phyloP scores from a whole-genome alignment of 2,329 filamentous ascomycete species.

The Shiraia sp. region DNA sequence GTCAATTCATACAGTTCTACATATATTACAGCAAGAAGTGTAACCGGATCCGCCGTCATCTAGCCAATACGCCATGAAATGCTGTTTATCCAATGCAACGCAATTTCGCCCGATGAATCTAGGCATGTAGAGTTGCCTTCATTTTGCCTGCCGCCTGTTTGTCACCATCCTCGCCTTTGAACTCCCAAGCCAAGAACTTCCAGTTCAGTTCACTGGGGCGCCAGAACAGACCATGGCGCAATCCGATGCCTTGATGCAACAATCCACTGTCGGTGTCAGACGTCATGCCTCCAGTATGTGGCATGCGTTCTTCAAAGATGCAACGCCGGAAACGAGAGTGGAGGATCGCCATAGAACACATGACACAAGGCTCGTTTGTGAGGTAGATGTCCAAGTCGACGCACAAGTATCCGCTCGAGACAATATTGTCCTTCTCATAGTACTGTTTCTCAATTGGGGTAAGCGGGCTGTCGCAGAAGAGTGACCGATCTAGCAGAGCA shows the following conservation, averaged over 20 bases:
- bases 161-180: slow-evolving; percentile 46
- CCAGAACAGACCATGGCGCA: slow-evolving; percentile 65
- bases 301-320: slow-evolving; percentile 79
- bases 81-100: slow-evolving; percentile 27
- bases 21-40: neutral
- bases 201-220: slow-evolving; percentile 76
- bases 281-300: slow-evolving; percentile 78
- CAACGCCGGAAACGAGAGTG: slow-evolving; percentile 90
- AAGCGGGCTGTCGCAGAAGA: slow-evolving; percentile 70
- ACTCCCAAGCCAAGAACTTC: slow-evolving; percentile 83
- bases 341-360: slow-evolving; percentile 95
- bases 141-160: slow-evolving; percentile 12
- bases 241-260: too few species aligned
- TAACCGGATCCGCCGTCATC: neutral
- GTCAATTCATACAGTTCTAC: too few species aligned
- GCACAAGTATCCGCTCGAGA: slow-evolving; percentile 85
- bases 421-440: slow-evolving; percentile 64
- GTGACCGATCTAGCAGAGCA: slow-evolving; percentile 41
- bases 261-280: slow-evolving; percentile 58
- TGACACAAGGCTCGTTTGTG: slow-evolving; percentile 93
- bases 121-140: slow-evolving; percentile 37
- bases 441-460: slow-evolving; percentile 67
- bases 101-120: slow-evolving; percentile 8
- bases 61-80: slow-evolving; percentile 27
- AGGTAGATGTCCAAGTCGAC: slow-evolving; percentile 91